A percentile compares a stretch with the other conserved stretches of the same genome.
Conservation (phyloP, 202 grass and related monocot genomes). For the Hordeum pubiflorum region DNA sequence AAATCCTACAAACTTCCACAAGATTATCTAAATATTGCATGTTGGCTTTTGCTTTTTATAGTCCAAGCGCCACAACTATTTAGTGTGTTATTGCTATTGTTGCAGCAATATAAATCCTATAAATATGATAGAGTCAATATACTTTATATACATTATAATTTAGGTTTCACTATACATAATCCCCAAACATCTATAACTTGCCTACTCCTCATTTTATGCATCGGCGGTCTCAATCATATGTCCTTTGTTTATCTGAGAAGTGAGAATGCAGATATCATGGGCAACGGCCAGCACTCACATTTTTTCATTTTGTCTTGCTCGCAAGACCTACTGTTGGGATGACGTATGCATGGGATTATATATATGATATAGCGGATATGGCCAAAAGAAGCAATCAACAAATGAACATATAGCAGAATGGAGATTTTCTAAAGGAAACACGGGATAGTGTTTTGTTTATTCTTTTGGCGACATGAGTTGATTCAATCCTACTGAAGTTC, state of each 20-base stretch:
- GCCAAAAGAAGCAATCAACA: not conserved
- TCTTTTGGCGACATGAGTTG: no score
- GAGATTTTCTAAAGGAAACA: not conserved
- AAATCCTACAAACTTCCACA: no score
- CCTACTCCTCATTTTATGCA: not conserved
- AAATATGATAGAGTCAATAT: no score
- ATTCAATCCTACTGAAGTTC: no score
- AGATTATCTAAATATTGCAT: no score
- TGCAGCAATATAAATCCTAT: no score
- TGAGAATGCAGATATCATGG: not conserved
- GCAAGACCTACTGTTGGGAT: not conserved
- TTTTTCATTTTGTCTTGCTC: not conserved
- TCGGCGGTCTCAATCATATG: not conserved
- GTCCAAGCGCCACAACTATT: no score
- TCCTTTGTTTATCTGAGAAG: not conserved
- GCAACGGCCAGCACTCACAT: not conserved
- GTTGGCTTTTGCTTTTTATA: no score
- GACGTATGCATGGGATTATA: not conserved
- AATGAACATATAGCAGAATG: not conserved
- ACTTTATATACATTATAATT: no score
- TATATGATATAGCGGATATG: not conserved
- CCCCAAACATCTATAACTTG: not conserved
- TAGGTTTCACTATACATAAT: not conserved
- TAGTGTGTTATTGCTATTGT: no score
- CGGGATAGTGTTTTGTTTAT: not conserved